phyloP scores from a whole-genome alignment of 2,329 filamentous ascomycete genomes.

The Fusarium sp. region DNA sequence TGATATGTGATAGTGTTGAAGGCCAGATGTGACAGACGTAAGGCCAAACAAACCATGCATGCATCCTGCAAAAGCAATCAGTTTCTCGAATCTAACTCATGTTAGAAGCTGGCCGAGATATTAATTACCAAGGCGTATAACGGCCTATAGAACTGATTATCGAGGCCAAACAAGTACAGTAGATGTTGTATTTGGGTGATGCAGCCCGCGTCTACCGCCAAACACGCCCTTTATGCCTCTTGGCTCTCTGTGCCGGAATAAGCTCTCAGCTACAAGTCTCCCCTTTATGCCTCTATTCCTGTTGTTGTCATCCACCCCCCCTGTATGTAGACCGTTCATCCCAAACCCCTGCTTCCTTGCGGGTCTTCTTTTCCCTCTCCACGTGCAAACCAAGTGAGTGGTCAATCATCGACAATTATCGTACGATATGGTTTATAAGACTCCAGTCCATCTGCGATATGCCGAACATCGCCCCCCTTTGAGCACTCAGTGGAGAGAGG shows the following conservation, averaged over 20 bases:
- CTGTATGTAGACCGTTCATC: conserved; percentile 17
- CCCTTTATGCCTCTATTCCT: conserved; percentile 5
- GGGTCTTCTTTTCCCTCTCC: conserved; percentile 2
- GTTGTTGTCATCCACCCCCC: neutral
- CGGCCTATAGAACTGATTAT: neutral
- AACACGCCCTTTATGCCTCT: neutral
- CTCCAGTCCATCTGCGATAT: neutral
- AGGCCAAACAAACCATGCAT: neutral
- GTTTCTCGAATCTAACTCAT: neutral
- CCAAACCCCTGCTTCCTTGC: conserved; percentile 8
- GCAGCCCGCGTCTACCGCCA: neutral
- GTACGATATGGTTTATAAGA: conserved; percentile 12
- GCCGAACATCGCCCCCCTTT: neutral
- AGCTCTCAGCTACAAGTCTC: no score
- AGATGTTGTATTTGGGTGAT: neutral
- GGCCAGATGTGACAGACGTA: neutral
- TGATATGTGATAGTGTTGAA: conserved; percentile 9
- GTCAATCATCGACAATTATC: conserved; percentile 12
- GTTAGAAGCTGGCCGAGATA: neutral
- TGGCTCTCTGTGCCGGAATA: no score
- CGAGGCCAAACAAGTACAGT: neutral
- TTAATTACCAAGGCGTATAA: neutral
- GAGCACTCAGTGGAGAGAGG: conserved; percentile 8
- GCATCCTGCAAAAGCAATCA: neutral
- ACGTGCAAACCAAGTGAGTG: conserved; percentile 12